Base-by-base conservation (phyloP, 2,329 filamentous ascomycete species). In the Alternaria infectoria region DNA sequence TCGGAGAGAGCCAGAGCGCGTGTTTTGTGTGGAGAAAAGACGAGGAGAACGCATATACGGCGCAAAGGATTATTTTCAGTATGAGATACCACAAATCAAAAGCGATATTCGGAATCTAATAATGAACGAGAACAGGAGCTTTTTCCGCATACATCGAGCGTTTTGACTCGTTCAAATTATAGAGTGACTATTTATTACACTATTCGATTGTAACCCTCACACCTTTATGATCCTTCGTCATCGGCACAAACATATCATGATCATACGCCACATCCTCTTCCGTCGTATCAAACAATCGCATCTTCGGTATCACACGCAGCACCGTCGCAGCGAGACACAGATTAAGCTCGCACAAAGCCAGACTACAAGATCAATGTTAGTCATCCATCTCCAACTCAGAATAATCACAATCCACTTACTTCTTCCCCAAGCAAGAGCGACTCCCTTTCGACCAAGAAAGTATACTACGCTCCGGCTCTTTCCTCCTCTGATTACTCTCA, bases 371-470 rank as follows among this genome's bases (percentile, higher is more conserved):
- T n/a, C 7, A 6, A n/a, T 5, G 36, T 59, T 46, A 55, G 49
- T 11, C 4, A 10, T 6, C 13, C 12, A 44, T 32, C 6, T 47
- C 26, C 8, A 23, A n/a, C 2, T 44, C 15, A 23, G 0, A 4
- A 9, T 3, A 21, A 25, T 10, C 28, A 45, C 15, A 25, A 13
- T 17, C 11, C 5, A 74, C 75, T 72, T 64, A 77, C 72, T 79
- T 77, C 64, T 77, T 73, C 12, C 77, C 77, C 30, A 79, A 59
- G 36, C 77, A 79, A 21, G 67, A 63, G 6, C 77, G 62, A 43
- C 69, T 76, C 2, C 77, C 77, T 40, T 76, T 78, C 2, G 69
- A 74, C 40, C 79, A 79, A 0, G 72, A 62, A 25, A 78, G 60
- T 62, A 78, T 66, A 40, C 71, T 71, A 1, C 66, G 66, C 55